Evolutionary conservation across 202 grass and related monocot species (phyloP), one percentile per base, ranked within the genome.

Genomic region (Zizania palustris): DNA sequence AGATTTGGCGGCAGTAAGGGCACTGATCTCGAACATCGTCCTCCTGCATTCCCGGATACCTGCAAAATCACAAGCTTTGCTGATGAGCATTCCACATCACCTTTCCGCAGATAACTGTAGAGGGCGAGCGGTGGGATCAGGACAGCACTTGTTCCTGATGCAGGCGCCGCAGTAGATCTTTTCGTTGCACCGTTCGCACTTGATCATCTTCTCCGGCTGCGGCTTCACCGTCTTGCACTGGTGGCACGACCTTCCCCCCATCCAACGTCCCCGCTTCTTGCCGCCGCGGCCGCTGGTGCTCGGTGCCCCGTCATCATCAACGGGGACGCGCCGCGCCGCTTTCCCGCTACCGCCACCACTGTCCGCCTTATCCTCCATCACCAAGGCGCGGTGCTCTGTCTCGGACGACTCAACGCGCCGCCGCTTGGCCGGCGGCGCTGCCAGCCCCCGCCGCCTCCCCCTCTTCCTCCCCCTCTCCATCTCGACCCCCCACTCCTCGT

Each of bases 151-250:
- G 7, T 65, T 70, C 6, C 4, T 16, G 41, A 88, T 0, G 57
- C 86, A 88, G 49, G 3, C 6, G 71, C 3, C 43, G 86, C 86
- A 88, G 76, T 76, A 88, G 57, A 76, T 65, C 75, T 62, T 80
- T 16, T 51, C 9, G 5, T 37, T 20, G 58, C 86, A 88, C 0
- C 16, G 11, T 49, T 0, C 11, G 20, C 81, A 88, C 64, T 53
- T 38, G 76, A 84, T 58, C 75, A 71, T 84, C 64, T 38, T 19
- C 11, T 8, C 6, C 39, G 18, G 68, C 10, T 0, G 9, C 14
- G 35, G 54, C 42, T 10, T 86, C 1, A 40, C 71, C 49, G 11
- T 41, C 57, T 45, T 60, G 70, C 80, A 88, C 0, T 75, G 80
- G 75, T 88, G 85, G 35, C 85, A 88, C 48, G 76, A 50, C 67